Conservation (phyloP, 257 asterid species). For the Solanum paucissectum region DNA sequence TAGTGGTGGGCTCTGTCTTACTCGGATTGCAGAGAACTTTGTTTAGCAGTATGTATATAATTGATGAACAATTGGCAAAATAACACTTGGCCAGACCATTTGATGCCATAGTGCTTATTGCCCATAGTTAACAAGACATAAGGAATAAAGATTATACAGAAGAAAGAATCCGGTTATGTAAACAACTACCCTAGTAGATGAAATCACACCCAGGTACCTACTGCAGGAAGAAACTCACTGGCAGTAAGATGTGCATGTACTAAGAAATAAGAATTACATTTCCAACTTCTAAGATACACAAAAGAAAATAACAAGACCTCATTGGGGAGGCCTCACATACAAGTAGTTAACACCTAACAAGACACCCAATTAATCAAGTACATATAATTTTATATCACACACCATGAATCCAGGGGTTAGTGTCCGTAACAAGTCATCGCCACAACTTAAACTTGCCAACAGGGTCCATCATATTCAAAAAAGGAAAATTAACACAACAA, state of each 20-base stretch:
- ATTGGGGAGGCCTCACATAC: not conserved
- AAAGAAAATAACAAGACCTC: not conserved
- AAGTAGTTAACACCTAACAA: not conserved
- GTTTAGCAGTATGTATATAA: not conserved
- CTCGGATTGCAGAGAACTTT: not conserved
- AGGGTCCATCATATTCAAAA: not conserved
- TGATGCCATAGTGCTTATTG: not conserved
- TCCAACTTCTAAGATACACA: not conserved
- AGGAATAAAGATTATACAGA: not conserved
- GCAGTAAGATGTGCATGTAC: not conserved
- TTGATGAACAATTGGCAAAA: not conserved
- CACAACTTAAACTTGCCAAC: not conserved
- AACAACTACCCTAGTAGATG: not conserved
- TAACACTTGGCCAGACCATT: not conserved
- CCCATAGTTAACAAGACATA: not conserved
- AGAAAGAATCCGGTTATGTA: not conserved
- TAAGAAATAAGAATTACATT: too few relatives aligned
- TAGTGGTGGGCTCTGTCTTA: not conserved
- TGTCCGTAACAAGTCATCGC: not conserved
- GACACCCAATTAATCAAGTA: not conserved
- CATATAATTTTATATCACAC: not conserved
- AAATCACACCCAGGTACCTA: not conserved
- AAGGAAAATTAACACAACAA: not conserved
- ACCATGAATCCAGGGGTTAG: not conserved
- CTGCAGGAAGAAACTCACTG: not conserved